Base-by-base conservation (phyloP, 2,329 filamentous ascomycete species). In the Phoma sp. region DNA sequence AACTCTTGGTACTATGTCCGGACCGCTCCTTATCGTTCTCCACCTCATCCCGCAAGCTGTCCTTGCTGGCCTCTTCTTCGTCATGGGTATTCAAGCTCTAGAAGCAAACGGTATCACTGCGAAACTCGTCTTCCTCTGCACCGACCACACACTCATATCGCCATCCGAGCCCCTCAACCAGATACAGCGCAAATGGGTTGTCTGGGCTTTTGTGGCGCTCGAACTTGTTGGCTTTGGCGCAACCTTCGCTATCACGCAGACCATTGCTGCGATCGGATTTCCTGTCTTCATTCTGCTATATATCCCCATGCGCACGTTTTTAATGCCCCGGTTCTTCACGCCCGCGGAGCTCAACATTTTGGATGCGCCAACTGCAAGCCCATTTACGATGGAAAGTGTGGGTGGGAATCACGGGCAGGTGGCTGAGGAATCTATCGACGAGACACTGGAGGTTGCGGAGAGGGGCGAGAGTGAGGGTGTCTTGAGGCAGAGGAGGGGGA, bases 221-320 rank as follows among this genome's bases (percentile, higher is more conserved):
- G 82, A 86, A 62, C 61, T 82, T 2, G 37, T 81, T 2, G 80
- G 78, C 2, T 83, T 86, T 18, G 78, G 77, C 0, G 78, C 79
- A 6, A 82, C 79, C 3, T 82, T 86, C 10, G 83, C 82, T 0
- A 82, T 86, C 47, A 84, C 82, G 2, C 82, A 86, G 66, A 86
- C 83, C 0, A 81, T 86, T 23, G 84, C 81, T 0, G 84, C 83
- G 0, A 84, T 86, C 59, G 81, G 82, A 0, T 86, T 86, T 57
- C 84, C 84, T 0, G 77, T 86, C 11, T 77, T 86, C 46, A 85
- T 86, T 54, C 75, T 83, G 14, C 67, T 80, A 4, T 74, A 86
- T 14, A 84, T 86, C 7, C 84, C 84, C 0, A 61, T 85, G 27
- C 72, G 83, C 3, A 82, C 79, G 55, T 74, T 77, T 48, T 48